Base-by-base conservation (phyloP, 371 early-diverging fungal genomes). In the Saksenaea oblongispora region DNA sequence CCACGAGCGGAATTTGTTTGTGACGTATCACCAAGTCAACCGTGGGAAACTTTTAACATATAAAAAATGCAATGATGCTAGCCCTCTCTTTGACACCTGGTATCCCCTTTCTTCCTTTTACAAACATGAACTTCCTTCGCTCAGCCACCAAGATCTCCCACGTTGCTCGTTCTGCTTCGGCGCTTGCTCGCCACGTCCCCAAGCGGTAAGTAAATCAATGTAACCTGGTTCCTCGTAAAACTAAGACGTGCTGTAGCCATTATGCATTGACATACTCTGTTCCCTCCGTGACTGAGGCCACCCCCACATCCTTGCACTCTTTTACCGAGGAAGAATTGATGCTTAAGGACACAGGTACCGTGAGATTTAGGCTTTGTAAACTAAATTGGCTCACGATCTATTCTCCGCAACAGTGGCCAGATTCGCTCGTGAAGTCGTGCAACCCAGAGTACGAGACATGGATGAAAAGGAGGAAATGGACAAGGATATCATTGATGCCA, bases 401-500 rank as follows among this genome's bases (percentile, higher is more conserved):
- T 17, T 51, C 26, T 53, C 34, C 51, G 18, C 34, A 15, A 10
- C 72, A 89, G 98, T 95, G n/a, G 76, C 91, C 41, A 89, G 91
- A 59, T 97, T 96, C 67, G 94, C 97, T 26, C 83, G 86, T 65
- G 91, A 94, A 44, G 79, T 84, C 41, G 84, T 98, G 58, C 80
- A 84, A 60, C 98, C 98, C 59, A 86, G 86, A 65, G 98, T 97
- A 18, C 67, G 75, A 27, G 81, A 90, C 65, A 98, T 98, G 99
- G 99, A 98, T 76, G 98, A 98, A 73, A 79, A 78, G 24, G 97
- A 97, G 71, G 60, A 78, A 56, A 75, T 97, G 78, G 95, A 96
- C 76, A 84, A 86, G 62, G 71, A 71, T 22, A 82, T 98, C 53
- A 82, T 97, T 67, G 85, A 92, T 68, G 92, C 92, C 5, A 83